Conservation (phyloP, 768 basidiomycete species). For the Pulveroboletus ravenelii region DNA sequence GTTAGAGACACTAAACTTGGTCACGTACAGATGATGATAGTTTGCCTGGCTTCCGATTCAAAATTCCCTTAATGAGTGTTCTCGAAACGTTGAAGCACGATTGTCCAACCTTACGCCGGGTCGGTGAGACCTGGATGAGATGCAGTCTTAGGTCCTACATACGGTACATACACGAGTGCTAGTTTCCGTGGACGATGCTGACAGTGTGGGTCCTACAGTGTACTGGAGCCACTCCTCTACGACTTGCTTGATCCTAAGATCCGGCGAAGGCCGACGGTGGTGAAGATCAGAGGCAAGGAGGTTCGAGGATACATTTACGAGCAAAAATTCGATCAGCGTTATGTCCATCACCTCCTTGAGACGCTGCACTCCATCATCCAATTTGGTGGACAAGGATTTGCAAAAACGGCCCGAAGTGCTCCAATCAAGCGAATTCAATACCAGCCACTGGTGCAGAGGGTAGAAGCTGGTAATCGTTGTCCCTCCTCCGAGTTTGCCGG, state of each 20-base stretch:
- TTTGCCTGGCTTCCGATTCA: conserved; percentile 78
- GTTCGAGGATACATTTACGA: conserved; percentile 66
- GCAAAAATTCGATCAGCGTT: conserved; percentile 71
- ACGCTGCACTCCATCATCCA: conserved; percentile 70
- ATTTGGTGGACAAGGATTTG: conserved; percentile 88
- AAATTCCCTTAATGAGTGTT: conserved; percentile 82
- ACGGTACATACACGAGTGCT: conserved; percentile 45
- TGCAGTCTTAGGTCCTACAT: conserved; percentile 89
- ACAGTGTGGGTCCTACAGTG: conserved; percentile 39
- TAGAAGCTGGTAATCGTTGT: conserved; percentile 48
- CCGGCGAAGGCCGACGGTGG: conserved; percentile 42
- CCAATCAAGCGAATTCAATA: conserved; percentile 63
- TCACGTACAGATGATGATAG: conserved; percentile 62
- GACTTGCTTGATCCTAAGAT: conserved; percentile 72
- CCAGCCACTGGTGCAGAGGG: conserved; percentile 53
- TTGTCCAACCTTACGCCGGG: conserved; percentile 66
- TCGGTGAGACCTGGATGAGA: conserved; percentile 97
- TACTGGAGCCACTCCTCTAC: conserved; percentile 82
- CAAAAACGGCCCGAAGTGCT: conserved; percentile 64
- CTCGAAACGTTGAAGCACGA: conserved; percentile 77
- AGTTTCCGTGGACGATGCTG: not conserved
- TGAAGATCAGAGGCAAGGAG: conserved; percentile 60
- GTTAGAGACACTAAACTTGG: conserved; percentile 4
- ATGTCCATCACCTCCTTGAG: conserved; percentile 70
- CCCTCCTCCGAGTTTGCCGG: not conserved